These are phyloP conservation scores for Aspergillus panamensis DNA, from an alignment of 495 filamentous ascomycete species.

Conservation along the genomic window DNA sequence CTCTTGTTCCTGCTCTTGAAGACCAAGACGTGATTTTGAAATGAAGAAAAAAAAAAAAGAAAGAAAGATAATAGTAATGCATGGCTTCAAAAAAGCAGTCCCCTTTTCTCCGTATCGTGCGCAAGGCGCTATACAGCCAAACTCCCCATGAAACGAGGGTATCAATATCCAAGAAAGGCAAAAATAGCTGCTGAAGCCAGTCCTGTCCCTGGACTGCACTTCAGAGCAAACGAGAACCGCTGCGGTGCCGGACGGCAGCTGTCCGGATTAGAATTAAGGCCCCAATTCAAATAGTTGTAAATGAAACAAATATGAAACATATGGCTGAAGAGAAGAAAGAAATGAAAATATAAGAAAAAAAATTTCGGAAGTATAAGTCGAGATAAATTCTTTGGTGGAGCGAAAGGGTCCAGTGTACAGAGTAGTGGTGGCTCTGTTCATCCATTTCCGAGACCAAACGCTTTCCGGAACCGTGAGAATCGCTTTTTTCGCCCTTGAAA, in stretches of 20 bases:
- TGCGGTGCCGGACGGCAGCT: slow-evolving; percentile 12
- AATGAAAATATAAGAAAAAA: slow-evolving; percentile 13
- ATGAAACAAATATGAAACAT: slow-evolving; percentile 16
- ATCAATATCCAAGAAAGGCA: slow-evolving; percentile 10
- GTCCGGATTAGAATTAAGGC: slow-evolving; percentile 14
- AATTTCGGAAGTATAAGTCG: slow-evolving; percentile 2
- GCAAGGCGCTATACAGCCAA: neutral
- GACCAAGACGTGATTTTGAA: neutral
- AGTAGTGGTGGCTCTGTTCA: slow-evolving; percentile 23
- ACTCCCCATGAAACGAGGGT: slow-evolving; percentile 16
- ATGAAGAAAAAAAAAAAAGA: neutral
- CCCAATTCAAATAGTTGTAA: neutral
- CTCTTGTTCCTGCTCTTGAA: neutral
- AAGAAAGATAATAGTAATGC: slow-evolving; percentile 2
- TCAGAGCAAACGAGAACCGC: neutral
- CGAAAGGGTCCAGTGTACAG: neutral
- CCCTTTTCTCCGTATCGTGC: neutral
- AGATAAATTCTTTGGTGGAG: slow-evolving; percentile 11
- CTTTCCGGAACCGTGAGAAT: slow-evolving; percentile 47
- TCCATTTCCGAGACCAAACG: slow-evolving; percentile 43
- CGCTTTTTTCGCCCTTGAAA: slow-evolving; percentile 48
- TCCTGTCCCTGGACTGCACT: no score
- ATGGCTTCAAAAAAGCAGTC: slow-evolving; percentile 1
- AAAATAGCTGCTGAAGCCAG: no score
- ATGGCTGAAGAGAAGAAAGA: slow-evolving; percentile 14